Evolutionary conservation across 192 early-diverging fungal genomes (phyloP), one percentile per base, ranked within the genome.

Genomic region (Coemansia sp.): DNA sequence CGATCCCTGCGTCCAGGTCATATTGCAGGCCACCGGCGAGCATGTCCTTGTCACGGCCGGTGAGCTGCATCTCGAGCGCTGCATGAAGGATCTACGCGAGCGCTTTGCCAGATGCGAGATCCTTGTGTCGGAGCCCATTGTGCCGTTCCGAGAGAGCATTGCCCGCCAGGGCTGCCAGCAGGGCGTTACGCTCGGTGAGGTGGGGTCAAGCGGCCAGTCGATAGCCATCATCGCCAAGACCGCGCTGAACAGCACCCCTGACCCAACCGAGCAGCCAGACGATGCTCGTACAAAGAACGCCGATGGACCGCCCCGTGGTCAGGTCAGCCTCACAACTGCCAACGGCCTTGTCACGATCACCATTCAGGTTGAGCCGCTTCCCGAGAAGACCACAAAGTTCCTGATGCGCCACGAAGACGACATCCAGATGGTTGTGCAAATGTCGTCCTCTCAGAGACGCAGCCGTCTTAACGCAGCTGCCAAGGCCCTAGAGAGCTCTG

Each of bases 121-220:
- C 52, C 87, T 93, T 55, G 92, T 89, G 13, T 96, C 93, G 7
- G 83, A 85, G 46, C 95, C 97, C 0, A 90, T 99, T 61, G 95
- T 99, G 2, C 94, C 95, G 27, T 99, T 94, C 76, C 84, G 94
- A 40, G 97, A 99, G 71, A 93, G 91, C 1, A 87, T 98, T 24
- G 85, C 87, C 19, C 66, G 66, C 20, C 66, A 76, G 53, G 19
- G 23, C 5, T 66, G 41, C 9, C 73, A 76, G 62, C 58, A 53
- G 6, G 57, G 53, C 20, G 64, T 74, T 20, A 46, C 47, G 5
- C 27, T 74, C 28, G 64, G 71, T 37, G 71, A 64, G 28, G 45
- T 64, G 7, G 71, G 71, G 10, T 39, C 52, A 1, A 64, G 64
- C 32, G 71, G 71, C 29, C 59, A 66, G 33, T 40, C 39, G 9